Conservation (phyloP, 2,329 filamentous ascomycete species). For the Fusarium sp. region DNA sequence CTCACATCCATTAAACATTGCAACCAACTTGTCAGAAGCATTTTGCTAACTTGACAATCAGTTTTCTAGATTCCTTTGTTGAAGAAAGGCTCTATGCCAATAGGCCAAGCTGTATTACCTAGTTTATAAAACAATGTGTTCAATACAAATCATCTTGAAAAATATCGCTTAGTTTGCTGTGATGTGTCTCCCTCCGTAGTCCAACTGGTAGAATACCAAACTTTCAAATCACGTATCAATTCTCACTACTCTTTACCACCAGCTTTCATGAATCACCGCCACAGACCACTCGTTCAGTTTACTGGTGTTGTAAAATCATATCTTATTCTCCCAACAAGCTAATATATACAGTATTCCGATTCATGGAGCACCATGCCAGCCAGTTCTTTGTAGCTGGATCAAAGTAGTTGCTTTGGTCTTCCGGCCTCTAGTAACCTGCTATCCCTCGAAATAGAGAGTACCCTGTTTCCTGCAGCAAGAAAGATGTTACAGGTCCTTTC, state of each 20-base stretch:
- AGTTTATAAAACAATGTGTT: background rate
- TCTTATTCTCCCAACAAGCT: slow-evolving; percentile 16
- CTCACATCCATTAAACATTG: slow-evolving; percentile 1
- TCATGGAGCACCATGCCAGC: background rate
- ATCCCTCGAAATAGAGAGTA: slow-evolving; percentile 23
- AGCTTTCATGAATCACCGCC: background rate
- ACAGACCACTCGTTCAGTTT: background rate
- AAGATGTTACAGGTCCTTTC: slow-evolving; percentile 12
- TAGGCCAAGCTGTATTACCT: background rate
- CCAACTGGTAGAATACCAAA: background rate
- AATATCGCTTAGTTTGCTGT: background rate
- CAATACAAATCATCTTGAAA: background rate
- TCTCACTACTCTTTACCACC: background rate
- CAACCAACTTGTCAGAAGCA: slow-evolving; percentile 11
- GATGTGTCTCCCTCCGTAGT: background rate
- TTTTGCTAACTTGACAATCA: slow-evolving; percentile 43
- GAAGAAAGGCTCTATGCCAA: background rate
- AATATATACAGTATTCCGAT: slow-evolving; percentile 23
- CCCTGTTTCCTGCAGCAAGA: slow-evolving; percentile 16
- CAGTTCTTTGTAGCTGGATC: slow-evolving; percentile 17
- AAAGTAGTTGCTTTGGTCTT: slow-evolving; percentile 33
- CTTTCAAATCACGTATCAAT: background rate
- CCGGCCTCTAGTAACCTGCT: slow-evolving; percentile 40
- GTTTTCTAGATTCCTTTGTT: slow-evolving; percentile 17
- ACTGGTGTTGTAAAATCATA: background rate